phyloP scores from a whole-genome alignment of 78 protist species.

The Dictyostelium citrinum region DNA sequence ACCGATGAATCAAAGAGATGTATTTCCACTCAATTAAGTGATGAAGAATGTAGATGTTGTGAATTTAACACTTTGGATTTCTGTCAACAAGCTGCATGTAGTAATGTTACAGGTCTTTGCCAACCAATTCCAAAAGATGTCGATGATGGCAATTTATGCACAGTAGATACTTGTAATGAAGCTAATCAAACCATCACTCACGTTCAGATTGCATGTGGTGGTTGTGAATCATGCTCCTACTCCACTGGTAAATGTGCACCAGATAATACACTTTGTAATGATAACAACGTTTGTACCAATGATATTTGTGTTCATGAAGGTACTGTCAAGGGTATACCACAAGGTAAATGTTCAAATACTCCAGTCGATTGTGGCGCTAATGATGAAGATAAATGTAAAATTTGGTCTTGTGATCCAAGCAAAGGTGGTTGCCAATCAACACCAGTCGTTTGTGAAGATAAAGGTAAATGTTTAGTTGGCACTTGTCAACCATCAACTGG shows the following conservation, averaged over 20 bases:
- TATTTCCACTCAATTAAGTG: background rate
- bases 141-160: slow-evolving; percentile 1
- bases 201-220: background rate
- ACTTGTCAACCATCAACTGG: slow-evolving; percentile 1
- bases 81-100: background rate
- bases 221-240: background rate
- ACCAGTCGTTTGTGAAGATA: slow-evolving; percentile 16
- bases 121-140: background rate
- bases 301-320: background rate
- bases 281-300: background rate
- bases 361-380: slow-evolving; percentile 11
- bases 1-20: background rate
- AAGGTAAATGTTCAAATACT: background rate
- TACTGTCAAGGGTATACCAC: background rate
- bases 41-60: background rate
- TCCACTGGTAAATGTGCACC: background rate
- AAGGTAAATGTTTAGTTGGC: slow-evolving; percentile 17
- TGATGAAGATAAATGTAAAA: slow-evolving; percentile 1
- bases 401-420: background rate
- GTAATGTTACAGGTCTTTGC: background rate
- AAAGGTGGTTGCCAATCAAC: slow-evolving; percentile 45
- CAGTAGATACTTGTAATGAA: background rate
- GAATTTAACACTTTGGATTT: background rate
- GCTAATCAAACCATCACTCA: background rate
- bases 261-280: background rate